phyloP scores from a whole-genome alignment of 768 basidiomycete species.

The Collybia sordida region DNA sequence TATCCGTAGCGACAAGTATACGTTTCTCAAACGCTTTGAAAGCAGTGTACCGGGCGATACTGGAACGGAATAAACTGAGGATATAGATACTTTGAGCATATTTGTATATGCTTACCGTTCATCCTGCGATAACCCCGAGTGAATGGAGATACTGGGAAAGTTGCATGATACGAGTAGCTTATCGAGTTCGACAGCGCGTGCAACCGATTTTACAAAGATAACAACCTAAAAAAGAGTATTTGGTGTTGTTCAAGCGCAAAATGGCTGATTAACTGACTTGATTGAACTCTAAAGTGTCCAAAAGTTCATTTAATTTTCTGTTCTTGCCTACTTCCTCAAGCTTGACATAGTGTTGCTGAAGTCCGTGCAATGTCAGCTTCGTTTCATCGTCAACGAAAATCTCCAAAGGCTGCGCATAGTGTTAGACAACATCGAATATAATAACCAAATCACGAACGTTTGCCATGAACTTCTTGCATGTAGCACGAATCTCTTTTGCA shows the following conservation, averaged over 20 bases:
- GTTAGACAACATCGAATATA: not conserved
- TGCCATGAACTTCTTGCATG: constrained; percentile 99
- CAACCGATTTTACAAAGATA: constrained; percentile 98
- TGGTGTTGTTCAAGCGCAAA: not conserved
- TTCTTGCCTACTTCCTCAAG: constrained; percentile 95
- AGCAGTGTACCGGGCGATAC: constrained; percentile 92
- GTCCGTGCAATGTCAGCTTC: constrained; percentile 94
- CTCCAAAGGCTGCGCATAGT: constrained; percentile 78
- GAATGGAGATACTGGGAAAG: constrained; percentile 97
- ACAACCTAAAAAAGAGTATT: constrained; percentile 68
- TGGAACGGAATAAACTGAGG: constrained; percentile 26
- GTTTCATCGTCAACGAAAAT: constrained; percentile 99
- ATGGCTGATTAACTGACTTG: constrained; percentile 54
- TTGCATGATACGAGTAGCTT: constrained; percentile 95
- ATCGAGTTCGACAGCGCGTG: constrained; percentile 94
- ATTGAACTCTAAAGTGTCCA: constrained; percentile 97
- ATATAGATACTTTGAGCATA: not conserved
- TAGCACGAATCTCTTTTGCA: constrained; percentile 93
- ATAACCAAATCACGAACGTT: constrained; percentile 60
- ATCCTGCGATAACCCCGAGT: constrained; percentile 91
- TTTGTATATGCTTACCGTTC: constrained; percentile 80
- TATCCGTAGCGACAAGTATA: constrained; percentile 97
- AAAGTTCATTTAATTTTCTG: constrained; percentile 91
- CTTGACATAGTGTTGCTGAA: constrained; percentile 99
- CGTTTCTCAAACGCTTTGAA: constrained; percentile 99